phyloP scores from a whole-genome alignment of 495 filamentous ascomycete species.

The Neurospora sp. region DNA sequence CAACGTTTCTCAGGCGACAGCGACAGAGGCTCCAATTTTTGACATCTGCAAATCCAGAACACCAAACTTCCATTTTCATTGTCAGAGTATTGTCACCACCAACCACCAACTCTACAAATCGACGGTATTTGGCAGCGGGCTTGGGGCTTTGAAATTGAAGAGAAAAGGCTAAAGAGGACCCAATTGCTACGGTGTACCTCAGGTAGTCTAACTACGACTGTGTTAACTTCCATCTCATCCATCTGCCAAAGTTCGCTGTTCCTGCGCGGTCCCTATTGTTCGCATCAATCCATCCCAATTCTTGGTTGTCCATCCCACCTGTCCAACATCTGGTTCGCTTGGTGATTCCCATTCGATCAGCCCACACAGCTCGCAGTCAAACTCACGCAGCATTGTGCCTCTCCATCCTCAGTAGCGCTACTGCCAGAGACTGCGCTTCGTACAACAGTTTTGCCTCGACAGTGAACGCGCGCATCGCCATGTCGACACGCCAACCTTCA shows the following conservation, averaged over 20 bases:
- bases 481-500: constrained; percentile 43
- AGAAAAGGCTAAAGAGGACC: neutral
- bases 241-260: neutral
- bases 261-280: neutral
- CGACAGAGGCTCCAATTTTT: neutral
- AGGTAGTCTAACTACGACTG: neutral
- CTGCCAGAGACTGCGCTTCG: neutral
- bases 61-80: neutral
- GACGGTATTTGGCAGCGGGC: neutral
- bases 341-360: neutral
- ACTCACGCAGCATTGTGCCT: neutral
- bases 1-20: neutral
- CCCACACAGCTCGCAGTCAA: neutral
- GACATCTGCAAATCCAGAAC: neutral
- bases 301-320: neutral
- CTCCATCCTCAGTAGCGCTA: neutral
- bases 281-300: neutral
- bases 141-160: neutral
- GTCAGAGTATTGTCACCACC: neutral
- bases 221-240: neutral
- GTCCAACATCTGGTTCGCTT: neutral
- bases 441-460: neutral
- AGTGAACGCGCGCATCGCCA: constrained; percentile 15
- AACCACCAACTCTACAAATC: neutral
- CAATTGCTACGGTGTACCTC: neutral